Evolutionary conservation across 163 green algal species (phyloP), one percentile per base, ranked within the genome.

Genomic region (Scenedesmus sp.): DNA sequence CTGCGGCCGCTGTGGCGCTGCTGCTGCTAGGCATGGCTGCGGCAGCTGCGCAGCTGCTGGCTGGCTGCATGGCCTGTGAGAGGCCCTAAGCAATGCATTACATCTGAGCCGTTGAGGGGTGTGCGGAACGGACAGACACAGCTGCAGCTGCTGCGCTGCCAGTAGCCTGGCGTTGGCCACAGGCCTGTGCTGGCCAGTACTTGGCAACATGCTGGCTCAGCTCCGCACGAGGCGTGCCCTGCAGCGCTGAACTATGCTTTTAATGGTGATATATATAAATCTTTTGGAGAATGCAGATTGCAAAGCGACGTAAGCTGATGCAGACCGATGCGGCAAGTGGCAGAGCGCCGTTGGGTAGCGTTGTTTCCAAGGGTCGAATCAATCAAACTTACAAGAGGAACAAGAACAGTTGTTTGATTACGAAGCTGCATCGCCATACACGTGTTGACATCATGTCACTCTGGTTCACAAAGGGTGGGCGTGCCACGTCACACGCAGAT

Each of bases 101-200:
- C 70, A 79, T 79, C 23, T 79, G 4, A 16, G 70, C 18, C 23
- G 70, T 8, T 79, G 70, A 52, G 23, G 12, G 23, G 13, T 16
- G 6, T 23, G 70, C 20, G 70, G 23, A 23, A 79, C 70, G 15
- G 70, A 5, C 23, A 23, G 23, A 79, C 23, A 52, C 70, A 20
- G 70, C 70, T 52, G 59, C 59, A 76, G n/a, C 60, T 77, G 59
- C 59, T 77, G 84, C 10, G 59, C 7, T 60, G 34, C 10, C n/a
- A n/a, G 20, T 23, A 79, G 70, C 70, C 70, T 79, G 70, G 70
- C 70, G 52, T 79, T 79, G 70, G 70, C 70, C 70, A 79, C 70
- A 79, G 70, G 70, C 70, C 70, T 79, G 23, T 79, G 70, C 70
- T 79, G 70, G 70, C 70, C 70, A 79, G 70, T 79, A 79, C 23